phyloP scores from a whole-genome alignment of 345 rosid species.

The Bruguiera gymnorhiza region DNA sequence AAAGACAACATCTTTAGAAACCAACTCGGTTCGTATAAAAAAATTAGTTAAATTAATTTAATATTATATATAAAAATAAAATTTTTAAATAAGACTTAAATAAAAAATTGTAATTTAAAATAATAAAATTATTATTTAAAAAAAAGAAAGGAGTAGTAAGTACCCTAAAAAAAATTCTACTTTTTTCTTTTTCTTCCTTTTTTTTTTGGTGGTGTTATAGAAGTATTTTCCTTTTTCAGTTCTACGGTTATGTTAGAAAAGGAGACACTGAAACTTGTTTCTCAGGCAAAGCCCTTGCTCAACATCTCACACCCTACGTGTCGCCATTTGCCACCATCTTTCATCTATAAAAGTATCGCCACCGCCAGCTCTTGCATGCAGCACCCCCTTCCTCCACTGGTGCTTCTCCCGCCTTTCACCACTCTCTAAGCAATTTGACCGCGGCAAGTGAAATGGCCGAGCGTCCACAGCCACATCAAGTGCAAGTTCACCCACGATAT shows the following conservation, averaged over 20 bases:
- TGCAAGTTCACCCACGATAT: constrained; percentile 58
- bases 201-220: too few species aligned
- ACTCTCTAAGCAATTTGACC: background rate
- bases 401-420: background rate
- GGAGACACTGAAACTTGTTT: constrained; percentile 45
- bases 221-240: background rate
- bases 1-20: background rate
- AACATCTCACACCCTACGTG: constrained; percentile 41
- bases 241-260: background rate
- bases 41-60: too few species aligned
- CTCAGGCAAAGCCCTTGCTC: constrained; percentile 57
- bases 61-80: too few species aligned
- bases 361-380: background rate
- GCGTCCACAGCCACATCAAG: constrained; percentile 42
- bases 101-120: too few species aligned
- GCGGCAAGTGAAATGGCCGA: constrained; percentile 22
- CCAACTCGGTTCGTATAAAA: background rate
- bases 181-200: background rate
- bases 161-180: too few species aligned
- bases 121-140: too few species aligned
- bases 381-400: background rate
- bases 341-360: constrained; percentile 16
- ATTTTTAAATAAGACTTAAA: too few species aligned
- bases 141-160: too few species aligned
- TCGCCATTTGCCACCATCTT: constrained; percentile 5